A percentile compares a stretch with the other conserved stretches of the same genome.
Conservation (phyloP, 2,329 filamentous ascomycete genomes). For the Helotiales sp. region DNA sequence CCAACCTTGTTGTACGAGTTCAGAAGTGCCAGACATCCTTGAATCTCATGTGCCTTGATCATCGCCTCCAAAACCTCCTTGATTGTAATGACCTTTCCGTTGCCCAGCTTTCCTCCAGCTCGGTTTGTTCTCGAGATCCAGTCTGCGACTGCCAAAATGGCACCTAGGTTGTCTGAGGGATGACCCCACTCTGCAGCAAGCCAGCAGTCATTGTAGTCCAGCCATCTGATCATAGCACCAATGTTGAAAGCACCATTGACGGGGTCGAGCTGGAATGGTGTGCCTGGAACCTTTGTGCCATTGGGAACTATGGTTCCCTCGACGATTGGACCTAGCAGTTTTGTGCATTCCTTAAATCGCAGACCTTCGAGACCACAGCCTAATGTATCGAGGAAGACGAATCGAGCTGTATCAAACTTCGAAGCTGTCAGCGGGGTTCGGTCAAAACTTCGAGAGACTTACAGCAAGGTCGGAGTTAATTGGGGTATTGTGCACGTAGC, state of each 20-base stretch:
- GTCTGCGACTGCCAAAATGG: constrained; percentile 94
- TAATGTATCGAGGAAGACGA: constrained; percentile 94
- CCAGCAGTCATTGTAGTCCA: constrained; percentile 99
- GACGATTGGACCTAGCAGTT: constrained; percentile 89
- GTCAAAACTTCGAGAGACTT: constrained; percentile 43
- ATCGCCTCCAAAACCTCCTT: constrained; percentile 92
- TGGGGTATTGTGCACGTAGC: constrained; percentile 89
- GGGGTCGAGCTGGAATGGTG: constrained; percentile 90
- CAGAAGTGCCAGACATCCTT: constrained; percentile 92
- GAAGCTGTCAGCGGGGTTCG: constrained; percentile 19
- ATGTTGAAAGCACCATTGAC: constrained; percentile 98
- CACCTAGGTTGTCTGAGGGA: constrained; percentile 95
- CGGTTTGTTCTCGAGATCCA: constrained; percentile 93
- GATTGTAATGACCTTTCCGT: constrained; percentile 84
- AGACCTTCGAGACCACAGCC: constrained; percentile 96
- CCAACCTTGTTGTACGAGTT: constrained; percentile 99
- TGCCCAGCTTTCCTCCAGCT: constrained; percentile 74
- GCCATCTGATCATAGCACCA: constrained; percentile 96
- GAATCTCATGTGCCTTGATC: constrained; percentile 99
- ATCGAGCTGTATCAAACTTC: constrained; percentile 92
- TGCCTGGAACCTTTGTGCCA: constrained; percentile 87
- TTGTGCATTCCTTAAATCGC: constrained; percentile 92
- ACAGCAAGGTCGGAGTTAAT: constrained; percentile 92
- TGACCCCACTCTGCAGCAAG: constrained; percentile 98
- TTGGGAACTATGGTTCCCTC: constrained; percentile 89